These are phyloP conservation scores for Chytriomyces sp. DNA, from an alignment of 192 early-diverging fungal genomes.

Conservation along the genomic window DNA sequence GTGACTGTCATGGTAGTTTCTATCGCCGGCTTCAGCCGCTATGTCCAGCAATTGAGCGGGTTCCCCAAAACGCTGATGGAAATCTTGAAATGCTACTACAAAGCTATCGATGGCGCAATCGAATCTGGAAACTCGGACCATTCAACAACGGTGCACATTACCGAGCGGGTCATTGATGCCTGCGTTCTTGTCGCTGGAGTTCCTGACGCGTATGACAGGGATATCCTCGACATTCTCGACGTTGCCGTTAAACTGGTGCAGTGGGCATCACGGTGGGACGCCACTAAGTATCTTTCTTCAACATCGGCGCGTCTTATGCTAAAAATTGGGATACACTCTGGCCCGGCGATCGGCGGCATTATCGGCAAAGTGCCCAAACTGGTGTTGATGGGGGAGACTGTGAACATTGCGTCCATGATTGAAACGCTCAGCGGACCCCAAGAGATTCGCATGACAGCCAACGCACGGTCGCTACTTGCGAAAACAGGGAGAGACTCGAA, in stretches of 20 bases:
- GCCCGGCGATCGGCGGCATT: constrained; percentile 23
- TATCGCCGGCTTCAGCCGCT: constrained; percentile 36
- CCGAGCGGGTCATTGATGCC: constrained; percentile 30
- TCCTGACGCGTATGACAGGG: constrained; percentile 8
- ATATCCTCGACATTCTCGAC: constrained; percentile 3
- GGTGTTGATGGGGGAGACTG: constrained; percentile 37
- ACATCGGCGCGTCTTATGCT: constrained; percentile 13
- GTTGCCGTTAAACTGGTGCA: constrained; percentile 24
- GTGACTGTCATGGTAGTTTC: constrained; percentile 31
- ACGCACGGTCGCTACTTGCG: constrained; percentile 15
- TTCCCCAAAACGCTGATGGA: constrained; percentile 15
- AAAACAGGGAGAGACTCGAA: not conserved
- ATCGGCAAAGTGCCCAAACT: constrained; percentile 31
- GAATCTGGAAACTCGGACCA: not conserved
- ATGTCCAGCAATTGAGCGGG: constrained; percentile 25
- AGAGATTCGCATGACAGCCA: constrained; percentile 25
- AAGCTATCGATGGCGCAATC: constrained; percentile 21
- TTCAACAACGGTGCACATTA: constrained; percentile 4
- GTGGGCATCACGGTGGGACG: constrained; percentile 28
- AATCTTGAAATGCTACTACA: constrained; percentile 23
- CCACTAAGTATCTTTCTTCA: constrained; percentile 7
- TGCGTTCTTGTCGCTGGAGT: constrained; percentile 30
- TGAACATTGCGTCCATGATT: constrained; percentile 28
- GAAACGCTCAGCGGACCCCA: constrained; percentile 29
- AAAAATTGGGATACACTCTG: constrained; percentile 29